phyloP scores from a whole-genome alignment of 2,329 filamentous ascomycete genomes.

The Immersiporthe knoxdaviesiana region DNA sequence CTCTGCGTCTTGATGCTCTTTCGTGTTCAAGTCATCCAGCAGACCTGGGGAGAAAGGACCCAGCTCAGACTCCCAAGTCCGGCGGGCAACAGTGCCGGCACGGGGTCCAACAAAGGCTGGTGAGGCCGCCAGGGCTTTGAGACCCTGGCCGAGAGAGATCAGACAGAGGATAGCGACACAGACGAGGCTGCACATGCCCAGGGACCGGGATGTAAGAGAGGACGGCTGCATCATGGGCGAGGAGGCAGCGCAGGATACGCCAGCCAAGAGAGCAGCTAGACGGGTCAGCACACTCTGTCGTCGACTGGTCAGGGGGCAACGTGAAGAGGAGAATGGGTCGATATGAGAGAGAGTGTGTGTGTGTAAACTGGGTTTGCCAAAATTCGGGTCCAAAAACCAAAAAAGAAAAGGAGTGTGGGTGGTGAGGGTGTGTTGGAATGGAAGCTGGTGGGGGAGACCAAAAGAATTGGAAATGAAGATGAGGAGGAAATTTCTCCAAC shows the following conservation, averaged over 20 bases:
- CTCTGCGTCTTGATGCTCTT: background rate
- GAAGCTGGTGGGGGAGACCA: background rate
- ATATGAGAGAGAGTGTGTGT: constrained; percentile 18
- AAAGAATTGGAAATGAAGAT: constrained; percentile 8
- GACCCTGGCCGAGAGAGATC: constrained; percentile 19
- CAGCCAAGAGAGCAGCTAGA: background rate
- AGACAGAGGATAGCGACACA: constrained; percentile 20
- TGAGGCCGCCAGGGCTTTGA: constrained; percentile 19
- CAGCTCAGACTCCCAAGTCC: constrained; percentile 26
- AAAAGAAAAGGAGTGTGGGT: background rate
- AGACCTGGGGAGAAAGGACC: constrained; percentile 16
- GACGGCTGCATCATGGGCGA: constrained; percentile 24
- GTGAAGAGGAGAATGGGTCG: background rate
- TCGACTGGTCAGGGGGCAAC: background rate
- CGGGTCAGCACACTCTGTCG: background rate
- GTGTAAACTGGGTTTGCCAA: constrained; percentile 28
- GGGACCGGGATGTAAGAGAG: constrained; percentile 17
- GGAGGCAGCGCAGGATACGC: constrained; percentile 1
- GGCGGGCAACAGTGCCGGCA: constrained; percentile 5
- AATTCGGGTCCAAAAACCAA: constrained; percentile 29
- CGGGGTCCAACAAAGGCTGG: background rate
- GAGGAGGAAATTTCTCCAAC: background rate
- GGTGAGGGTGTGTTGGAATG: constrained; percentile 3
- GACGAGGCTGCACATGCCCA: constrained; percentile 17
- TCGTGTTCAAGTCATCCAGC: background rate